These are phyloP conservation scores for Pythium utonaiense DNA, from an alignment of 352 stramenopile genomes.

Conservation along the genomic window DNA sequence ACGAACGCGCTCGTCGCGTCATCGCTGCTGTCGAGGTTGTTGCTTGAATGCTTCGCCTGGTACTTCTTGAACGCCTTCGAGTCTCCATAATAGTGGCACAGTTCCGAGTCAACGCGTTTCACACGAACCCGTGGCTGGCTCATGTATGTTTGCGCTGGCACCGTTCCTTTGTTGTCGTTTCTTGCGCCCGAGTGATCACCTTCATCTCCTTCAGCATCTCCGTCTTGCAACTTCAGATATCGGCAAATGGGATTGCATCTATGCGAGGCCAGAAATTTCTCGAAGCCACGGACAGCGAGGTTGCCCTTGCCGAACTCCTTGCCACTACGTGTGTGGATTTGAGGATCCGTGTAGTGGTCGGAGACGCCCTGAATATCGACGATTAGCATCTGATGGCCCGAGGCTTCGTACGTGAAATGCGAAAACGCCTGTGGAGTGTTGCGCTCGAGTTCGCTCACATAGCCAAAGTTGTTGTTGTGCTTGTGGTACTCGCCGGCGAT, in stretches of 20 bases:
- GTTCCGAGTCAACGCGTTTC: constrained; percentile 53
- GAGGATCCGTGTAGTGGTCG: constrained; percentile 95
- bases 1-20: constrained; percentile 17
- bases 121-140: constrained; percentile 50
- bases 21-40: constrained; percentile 25
- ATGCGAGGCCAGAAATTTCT: constrained; percentile 70
- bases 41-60: constrained; percentile 35
- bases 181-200: constrained; percentile 22
- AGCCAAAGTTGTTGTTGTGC: constrained; percentile 84
- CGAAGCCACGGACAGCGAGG: constrained; percentile 59
- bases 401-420: constrained; percentile 91
- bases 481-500: constrained; percentile 82
- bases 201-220: constrained; percentile 8
- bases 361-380: constrained; percentile 94
- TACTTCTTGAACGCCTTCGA: constrained; percentile 72
- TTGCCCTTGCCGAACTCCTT: constrained; percentile 87
- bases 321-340: constrained; percentile 85
- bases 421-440: constrained; percentile 89
- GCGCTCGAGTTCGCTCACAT: constrained; percentile 73
- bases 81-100: constrained; percentile 74
- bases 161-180: constrained; percentile 49
- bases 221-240: constrained; percentile 70
- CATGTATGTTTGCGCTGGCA: constrained; percentile 72
- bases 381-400: constrained; percentile 88
- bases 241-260: constrained; percentile 81